Evolutionary conservation across 106 monocot genomes (phyloP), one percentile per base, ranked within the genome.

Genomic region (Dendrobium catenatum): DNA sequence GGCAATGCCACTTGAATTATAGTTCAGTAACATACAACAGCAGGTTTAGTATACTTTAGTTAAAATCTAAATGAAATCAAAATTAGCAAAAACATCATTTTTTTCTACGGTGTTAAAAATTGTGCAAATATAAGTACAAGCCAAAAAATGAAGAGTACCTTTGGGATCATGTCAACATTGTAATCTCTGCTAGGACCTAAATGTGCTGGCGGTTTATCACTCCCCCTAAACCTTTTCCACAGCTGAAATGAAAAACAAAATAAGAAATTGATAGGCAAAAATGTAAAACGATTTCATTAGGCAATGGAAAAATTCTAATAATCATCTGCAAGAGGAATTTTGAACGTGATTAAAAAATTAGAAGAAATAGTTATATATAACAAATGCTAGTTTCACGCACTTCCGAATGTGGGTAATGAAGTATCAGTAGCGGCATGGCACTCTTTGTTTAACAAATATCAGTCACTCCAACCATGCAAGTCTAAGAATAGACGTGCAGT

Each of bases 201-300:
- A 90, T 90, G 80, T 78, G 92, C 73, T 74, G 90, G 91, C 16
- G 94, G 92, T 59, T 96, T 96, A 72, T 94, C 94, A 86, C 66
- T 84, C 70, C 91, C 96, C 76, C 91, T 88, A 79, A 96, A 96
- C 86, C 83, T 94, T 81, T 94, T 90, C 94, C 93, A 92, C 20
- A 94, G 92, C 96, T 94, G 86, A 80, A 78, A 59, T 42, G 4
- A 55, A 76, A 76, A 13, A 76, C 2, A 15, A 13, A 42, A 27
- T 49, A 27, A 76, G 37, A 37, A 37, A 37, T 37, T 37, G 37
- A 37, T 0, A 37, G 37, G 37, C 37, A 11, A 49, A 51, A 76
- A 74, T 5, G 13, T 73, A 73, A 42, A 44, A 6, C 2, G 6
- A 74, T 3, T 15, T 44, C 19, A 9, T 44, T 29, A 44, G 15